Evolutionary conservation across 495 filamentous ascomycete genomes (phyloP).

Genomic region (Penicillium desertorum): DNA sequence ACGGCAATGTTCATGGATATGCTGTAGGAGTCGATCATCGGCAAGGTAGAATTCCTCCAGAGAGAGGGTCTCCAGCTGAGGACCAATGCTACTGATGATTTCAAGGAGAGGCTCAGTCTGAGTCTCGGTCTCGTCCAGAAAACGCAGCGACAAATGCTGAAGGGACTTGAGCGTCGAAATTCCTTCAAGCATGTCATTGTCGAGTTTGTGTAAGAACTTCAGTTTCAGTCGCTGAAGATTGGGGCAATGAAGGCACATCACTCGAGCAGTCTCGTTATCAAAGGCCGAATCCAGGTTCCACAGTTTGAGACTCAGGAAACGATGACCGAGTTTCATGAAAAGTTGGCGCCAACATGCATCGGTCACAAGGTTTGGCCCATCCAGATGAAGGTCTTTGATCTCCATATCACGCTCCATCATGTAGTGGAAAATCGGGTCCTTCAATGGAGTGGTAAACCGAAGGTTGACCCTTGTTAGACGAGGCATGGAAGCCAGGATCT

Average conservation of each 20-base stretch:
- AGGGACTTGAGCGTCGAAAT: constrained; percentile 60
- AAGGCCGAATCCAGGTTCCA: constrained; percentile 68
- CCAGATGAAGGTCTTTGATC: constrained; percentile 63
- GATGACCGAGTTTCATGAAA: constrained; percentile 58
- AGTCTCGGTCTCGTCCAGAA: constrained; percentile 55
- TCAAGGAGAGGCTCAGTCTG: constrained; percentile 55
- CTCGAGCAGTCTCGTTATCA: constrained; percentile 62
- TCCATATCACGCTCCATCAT: constrained; percentile 65
- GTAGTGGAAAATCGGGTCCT: constrained; percentile 76
- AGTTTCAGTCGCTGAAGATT: constrained; percentile 73
- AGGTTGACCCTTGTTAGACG: constrained; percentile 66
- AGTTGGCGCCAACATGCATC: constrained; percentile 68
- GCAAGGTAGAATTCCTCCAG: constrained; percentile 58
- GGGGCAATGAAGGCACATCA: constrained; percentile 58
- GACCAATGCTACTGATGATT: constrained; percentile 60
- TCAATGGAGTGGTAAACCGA: constrained; percentile 82
- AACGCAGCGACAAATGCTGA: constrained; percentile 68
- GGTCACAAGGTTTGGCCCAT: constrained; percentile 76
- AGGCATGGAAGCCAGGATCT: constrained; percentile 75
- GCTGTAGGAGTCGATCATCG: constrained; percentile 61
- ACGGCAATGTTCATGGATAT: constrained; percentile 64
- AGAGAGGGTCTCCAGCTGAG: constrained; percentile 66
- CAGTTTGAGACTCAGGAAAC: constrained; percentile 66
- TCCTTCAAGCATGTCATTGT: constrained; percentile 45
- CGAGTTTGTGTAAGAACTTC: constrained; percentile 54